phyloP scores from a whole-genome alignment of 2,329 filamentous ascomycete genomes.

The Stagonosporopsis cucurbitacearum region DNA sequence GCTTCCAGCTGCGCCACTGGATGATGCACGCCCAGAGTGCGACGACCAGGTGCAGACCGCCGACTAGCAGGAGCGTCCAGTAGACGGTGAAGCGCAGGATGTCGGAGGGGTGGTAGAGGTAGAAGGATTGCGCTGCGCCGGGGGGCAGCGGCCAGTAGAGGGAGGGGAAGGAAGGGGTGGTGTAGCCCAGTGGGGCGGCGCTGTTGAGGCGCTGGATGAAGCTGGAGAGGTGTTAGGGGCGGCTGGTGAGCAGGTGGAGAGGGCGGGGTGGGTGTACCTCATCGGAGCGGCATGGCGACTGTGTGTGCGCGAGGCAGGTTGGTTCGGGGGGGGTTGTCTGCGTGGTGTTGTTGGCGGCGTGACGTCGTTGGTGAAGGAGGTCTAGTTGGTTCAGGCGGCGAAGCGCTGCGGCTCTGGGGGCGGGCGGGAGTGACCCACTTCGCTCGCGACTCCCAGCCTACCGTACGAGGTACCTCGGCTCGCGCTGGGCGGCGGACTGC shows the following conservation, averaged over 20 bases:
- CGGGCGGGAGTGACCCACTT: constrained; percentile 23
- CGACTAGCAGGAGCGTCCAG: constrained; percentile 85
- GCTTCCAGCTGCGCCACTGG: constrained; percentile 64
- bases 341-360: neutral
- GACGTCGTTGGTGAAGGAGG: constrained; percentile 26
- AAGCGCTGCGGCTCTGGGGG: constrained; percentile 14
- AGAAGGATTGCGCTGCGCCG: constrained; percentile 61
- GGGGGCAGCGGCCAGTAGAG: constrained; percentile 76
- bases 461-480: too few species aligned
- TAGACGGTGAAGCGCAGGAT: constrained; percentile 87
- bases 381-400: constrained; percentile 2
- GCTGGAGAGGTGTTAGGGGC: constrained; percentile 29
- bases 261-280: constrained; percentile 29
- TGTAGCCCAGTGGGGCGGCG: constrained; percentile 65
- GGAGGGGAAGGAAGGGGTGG: constrained; percentile 76
- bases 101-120: constrained; percentile 76
- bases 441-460: constrained; percentile 7
- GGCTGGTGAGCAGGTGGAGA: neutral
- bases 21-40: constrained; percentile 74
- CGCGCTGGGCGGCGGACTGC: constrained; percentile 4
- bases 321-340: neutral
- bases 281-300: constrained; percentile 38
- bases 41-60: constrained; percentile 74
- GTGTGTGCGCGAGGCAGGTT: constrained; percentile 1
- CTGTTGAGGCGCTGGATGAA: constrained; percentile 56